Evolutionary conservation across 768 basidiomycete genomes (phyloP), one percentile per base, ranked within the genome.

Genomic region (Naganishia kalamii): DNA sequence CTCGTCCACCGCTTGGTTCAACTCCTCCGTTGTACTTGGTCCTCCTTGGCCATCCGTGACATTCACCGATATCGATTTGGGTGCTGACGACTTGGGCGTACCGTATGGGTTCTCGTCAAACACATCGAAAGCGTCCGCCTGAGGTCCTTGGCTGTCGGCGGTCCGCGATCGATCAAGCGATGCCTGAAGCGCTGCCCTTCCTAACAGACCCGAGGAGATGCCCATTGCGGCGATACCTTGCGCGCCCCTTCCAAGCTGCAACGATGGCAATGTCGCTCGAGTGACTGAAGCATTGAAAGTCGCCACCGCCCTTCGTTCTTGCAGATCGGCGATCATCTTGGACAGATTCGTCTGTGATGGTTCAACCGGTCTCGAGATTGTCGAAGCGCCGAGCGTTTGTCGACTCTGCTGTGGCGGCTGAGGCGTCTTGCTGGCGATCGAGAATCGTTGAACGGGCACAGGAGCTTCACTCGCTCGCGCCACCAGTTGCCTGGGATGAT

Each of bases 281-380:
- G 43, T 46, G 4, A 40, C 49, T 8, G 63, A 52, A n/a, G 52
- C 63, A 37, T 48, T 50, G n/a, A 64, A 52, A 12, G 65, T 51
- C 4, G 66, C 66, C 21, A 54, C 66, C 11, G 66, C 66, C 54
- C 63, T 63, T 52, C 47, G 52, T 33, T 68, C 66, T 37, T 68
- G 50, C 21, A 68, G 43, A 30, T 60, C 57, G 32, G 66, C 66
- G n/a, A 68, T 68, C 50, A 68, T 65, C 30, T 47, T 59, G 12
- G 64, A 52, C 1, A 60, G 66, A 59, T 60, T 62, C 43, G 23
- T 51, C 32, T 43, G 65, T 10, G 35, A 46, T 17, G n/a, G 54
- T 21, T 57, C 54, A 8, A 40, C 54, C 6, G 54, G 19, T 41
- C 54, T 57, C 35, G 54, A 57, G 3, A 57, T 41, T 13, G 54